Conservation (phyloP, 441 rosid species). For the Gossypium schwendimanii region DNA sequence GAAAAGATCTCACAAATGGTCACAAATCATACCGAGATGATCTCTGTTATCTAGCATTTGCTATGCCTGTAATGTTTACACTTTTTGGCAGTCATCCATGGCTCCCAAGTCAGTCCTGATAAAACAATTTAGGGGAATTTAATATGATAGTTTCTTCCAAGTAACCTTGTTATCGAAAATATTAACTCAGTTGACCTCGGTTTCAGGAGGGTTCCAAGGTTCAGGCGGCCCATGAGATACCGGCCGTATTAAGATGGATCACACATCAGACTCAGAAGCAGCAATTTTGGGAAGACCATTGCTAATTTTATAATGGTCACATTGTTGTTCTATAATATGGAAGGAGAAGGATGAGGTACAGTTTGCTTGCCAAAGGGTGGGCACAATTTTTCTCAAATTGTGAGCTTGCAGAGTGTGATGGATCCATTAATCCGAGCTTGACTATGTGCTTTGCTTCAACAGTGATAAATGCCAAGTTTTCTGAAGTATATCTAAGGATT, state of each 20-base stretch:
- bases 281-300: slow-evolving; percentile 11
- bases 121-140: not conserved
- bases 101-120: not conserved
- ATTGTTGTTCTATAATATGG: slow-evolving; percentile 5
- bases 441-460: slow-evolving; percentile 10
- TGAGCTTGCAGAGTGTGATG: slow-evolving; percentile 18
- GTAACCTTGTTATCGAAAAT: not conserved
- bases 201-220: slow-evolving; percentile 70
- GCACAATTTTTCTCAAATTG: slow-evolving; percentile 9
- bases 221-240: slow-evolving; percentile 60
- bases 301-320: slow-evolving; percentile 7
- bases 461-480: slow-evolving; percentile 11
- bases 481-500: slow-evolving; percentile 6
- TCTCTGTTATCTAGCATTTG: not conserved
- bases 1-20: not conserved
- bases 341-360: slow-evolving; percentile 8
- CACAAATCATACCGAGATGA: not conserved
- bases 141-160: not conserved
- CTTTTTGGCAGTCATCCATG: not conserved
- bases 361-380: slow-evolving; percentile 10
- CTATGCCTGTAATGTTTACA: not conserved
- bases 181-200: slow-evolving; percentile 5
- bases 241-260: slow-evolving; percentile 50
- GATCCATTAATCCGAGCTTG: slow-evolving; percentile 5
- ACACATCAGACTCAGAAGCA: not conserved